These are phyloP conservation scores for Pestalotiopsis sp. DNA, from an alignment of 2,329 filamentous ascomycete genomes.

Conservation along the genomic window DNA sequence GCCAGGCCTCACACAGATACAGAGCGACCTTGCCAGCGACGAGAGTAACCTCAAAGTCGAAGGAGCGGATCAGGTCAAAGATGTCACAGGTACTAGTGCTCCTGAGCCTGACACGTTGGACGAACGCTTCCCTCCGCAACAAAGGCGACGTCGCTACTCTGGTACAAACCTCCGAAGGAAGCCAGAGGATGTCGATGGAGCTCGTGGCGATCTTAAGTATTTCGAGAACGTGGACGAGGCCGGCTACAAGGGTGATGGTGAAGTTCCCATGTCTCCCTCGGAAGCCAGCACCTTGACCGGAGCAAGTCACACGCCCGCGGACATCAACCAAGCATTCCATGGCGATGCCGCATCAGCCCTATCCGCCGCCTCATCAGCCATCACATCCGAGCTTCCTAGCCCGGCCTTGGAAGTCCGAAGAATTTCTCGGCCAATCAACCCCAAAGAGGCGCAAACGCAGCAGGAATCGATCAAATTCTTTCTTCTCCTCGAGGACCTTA, in stretches of 20 bases:
- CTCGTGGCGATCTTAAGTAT: constrained; percentile 81
- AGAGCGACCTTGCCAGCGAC: constrained; percentile 36
- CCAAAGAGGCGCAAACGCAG: constrained; percentile 73
- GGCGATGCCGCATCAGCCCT: constrained; percentile 16
- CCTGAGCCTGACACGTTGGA: constrained; percentile 61
- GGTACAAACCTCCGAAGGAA: constrained; percentile 79
- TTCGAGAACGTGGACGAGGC: constrained; percentile 88
- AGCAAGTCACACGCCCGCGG: constrained; percentile 12
- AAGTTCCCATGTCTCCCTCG: constrained; percentile 42
- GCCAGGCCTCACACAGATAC: constrained; percentile 29
- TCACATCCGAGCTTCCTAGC: constrained; percentile 39
- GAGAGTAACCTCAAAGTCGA: constrained; percentile 33
- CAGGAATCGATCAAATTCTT: constrained; percentile 80
- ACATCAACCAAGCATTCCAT: neutral
- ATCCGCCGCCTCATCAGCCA: constrained; percentile 37
- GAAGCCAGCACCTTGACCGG: neutral
- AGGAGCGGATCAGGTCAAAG: constrained; percentile 45
- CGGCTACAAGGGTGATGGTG: constrained; percentile 73
- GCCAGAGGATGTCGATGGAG: constrained; percentile 70
- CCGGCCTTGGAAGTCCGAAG: constrained; percentile 41
- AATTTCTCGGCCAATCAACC: constrained; percentile 68
- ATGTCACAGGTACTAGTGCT: constrained; percentile 66
- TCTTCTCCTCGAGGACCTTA: constrained; percentile 89
- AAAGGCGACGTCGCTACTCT: constrained; percentile 74
- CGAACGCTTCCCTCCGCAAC: constrained; percentile 41